These are phyloP conservation scores for Extremus antarcticus DNA, from an alignment of 495 filamentous ascomycete species.

Conservation along the genomic window DNA sequence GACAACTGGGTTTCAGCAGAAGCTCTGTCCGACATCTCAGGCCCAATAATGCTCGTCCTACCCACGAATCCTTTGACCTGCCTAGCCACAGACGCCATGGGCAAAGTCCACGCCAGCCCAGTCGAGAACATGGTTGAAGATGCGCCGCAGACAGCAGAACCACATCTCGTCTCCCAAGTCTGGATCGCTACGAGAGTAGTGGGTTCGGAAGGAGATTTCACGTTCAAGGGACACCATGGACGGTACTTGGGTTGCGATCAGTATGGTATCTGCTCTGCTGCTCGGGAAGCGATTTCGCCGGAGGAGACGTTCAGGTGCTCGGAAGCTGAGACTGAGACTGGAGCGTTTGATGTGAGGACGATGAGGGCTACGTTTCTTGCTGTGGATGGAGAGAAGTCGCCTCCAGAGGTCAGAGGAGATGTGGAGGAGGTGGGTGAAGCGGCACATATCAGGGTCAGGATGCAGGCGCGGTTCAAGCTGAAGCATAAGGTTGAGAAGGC, in stretches of 20 bases:
- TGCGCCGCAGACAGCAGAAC: conserved; percentile 70
- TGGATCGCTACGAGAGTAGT: conserved; percentile 82
- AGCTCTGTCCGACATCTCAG: conserved; percentile 58
- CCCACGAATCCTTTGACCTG: conserved; percentile 57
- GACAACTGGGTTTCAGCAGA: conserved; percentile 89
- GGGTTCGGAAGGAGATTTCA: conserved; percentile 60
- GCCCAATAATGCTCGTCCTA: conserved; percentile 71
- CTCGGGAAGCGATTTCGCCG: conserved; percentile 63
- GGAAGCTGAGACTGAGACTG: conserved; percentile 17
- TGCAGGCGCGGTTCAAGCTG: conserved; percentile 93
- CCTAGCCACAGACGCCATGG: conserved; percentile 72
- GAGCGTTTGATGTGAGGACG: conserved; percentile 23
- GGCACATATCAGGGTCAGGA: conserved; percentile 71
- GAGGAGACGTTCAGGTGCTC: conserved; percentile 59
- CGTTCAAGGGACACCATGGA: conserved; percentile 82
- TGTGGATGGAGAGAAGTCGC: conserved; percentile 26
- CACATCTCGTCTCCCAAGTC: conserved; percentile 88
- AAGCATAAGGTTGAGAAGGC: conserved; percentile 64
- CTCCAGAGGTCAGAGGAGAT: conserved; percentile 68
- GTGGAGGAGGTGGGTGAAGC: conserved; percentile 57
- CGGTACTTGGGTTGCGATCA: conserved; percentile 79
- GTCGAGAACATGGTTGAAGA: conserved; percentile 77
- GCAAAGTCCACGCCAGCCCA: conserved; percentile 66
- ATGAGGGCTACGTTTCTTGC: conserved; percentile 26
- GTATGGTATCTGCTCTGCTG: conserved; percentile 65